Evolutionary conservation across 768 basidiomycete species (phyloP).

Genomic region (Naganishia antarctica): DNA sequence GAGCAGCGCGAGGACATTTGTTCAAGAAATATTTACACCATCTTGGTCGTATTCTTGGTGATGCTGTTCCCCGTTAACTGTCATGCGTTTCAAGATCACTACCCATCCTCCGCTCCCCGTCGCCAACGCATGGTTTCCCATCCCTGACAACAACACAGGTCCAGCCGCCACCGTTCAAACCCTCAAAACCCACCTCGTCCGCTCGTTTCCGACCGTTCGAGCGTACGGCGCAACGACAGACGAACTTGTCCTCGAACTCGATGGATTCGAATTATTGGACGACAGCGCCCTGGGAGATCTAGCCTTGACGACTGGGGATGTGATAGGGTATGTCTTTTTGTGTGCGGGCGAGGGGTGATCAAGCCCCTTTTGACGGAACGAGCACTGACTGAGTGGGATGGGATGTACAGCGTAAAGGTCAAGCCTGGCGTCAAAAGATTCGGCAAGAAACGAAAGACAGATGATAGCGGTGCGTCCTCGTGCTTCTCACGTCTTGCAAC

Average conservation of each 20-base stretch:
- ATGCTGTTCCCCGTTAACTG: not conserved
- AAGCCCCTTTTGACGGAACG: not conserved
- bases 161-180: not conserved
- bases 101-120: conserved; percentile 19
- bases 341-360: not conserved
- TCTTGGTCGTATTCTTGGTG: too few species aligned
- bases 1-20: too few species aligned
- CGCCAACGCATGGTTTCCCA: conserved; percentile 21
- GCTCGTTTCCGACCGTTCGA: conserved; percentile 2
- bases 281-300: conserved; percentile 13
- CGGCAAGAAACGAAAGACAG: conserved; percentile 10
- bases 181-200: conserved; percentile 13
- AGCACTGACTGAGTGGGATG: too few species aligned
- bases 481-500: not conserved
- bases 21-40: too few species aligned
- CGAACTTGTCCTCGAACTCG: conserved; percentile 19
- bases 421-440: not conserved
- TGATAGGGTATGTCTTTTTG: conserved; percentile 18
- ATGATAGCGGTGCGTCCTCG: not conserved
- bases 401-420: conserved; percentile 16
- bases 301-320: conserved; percentile 16
- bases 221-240: conserved; percentile 4
- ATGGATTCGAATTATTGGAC: conserved; percentile 29
- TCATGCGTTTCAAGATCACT: conserved; percentile 25
- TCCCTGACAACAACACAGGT: not conserved